These are phyloP conservation scores for Podaxis sp. DNA, from an alignment of 768 basidiomycete species.

Conservation along the genomic window DNA sequence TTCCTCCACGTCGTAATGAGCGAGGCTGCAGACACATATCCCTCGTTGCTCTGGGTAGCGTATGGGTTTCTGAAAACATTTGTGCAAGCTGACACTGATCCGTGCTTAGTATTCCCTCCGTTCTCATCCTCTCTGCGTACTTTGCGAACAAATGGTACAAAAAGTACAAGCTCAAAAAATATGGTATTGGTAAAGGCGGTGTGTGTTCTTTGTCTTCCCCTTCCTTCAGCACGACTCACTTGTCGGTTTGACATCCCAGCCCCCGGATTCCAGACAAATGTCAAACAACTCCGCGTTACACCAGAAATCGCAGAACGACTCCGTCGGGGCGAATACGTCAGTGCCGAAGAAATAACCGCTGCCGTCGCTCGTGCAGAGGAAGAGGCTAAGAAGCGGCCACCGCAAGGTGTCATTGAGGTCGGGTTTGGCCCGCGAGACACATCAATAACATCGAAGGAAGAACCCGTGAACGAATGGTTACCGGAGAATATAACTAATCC, in stretches of 20 bases:
- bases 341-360: conserved; percentile 50
- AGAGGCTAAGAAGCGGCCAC: conserved; percentile 16
- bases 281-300: conserved; percentile 48
- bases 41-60: conserved; percentile 47
- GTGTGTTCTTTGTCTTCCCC: conserved; percentile 15
- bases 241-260: conserved; percentile 30
- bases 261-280: conserved; percentile 56
- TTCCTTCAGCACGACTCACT: background rate
- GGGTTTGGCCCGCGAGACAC: conserved; percentile 22
- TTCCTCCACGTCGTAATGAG: conserved; percentile 9
- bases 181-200: conserved; percentile 63
- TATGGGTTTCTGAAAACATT: conserved; percentile 24
- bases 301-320: conserved; percentile 56
- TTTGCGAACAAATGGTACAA: conserved; percentile 51
- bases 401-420: conserved; percentile 25
- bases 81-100: conserved; percentile 1
- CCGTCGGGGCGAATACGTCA: conserved; percentile 50
- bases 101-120: conserved; percentile 39
- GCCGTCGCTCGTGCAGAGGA: conserved; percentile 44
- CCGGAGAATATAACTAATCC: conserved; percentile 47
- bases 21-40: conserved; percentile 28
- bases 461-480: conserved; percentile 49
- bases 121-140: conserved; percentile 45
- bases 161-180: conserved; percentile 39
- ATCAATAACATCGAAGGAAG: conserved; percentile 15